phyloP scores from a whole-genome alignment of 164 flowering plant species.

The Umbilicus rupestris region DNA sequence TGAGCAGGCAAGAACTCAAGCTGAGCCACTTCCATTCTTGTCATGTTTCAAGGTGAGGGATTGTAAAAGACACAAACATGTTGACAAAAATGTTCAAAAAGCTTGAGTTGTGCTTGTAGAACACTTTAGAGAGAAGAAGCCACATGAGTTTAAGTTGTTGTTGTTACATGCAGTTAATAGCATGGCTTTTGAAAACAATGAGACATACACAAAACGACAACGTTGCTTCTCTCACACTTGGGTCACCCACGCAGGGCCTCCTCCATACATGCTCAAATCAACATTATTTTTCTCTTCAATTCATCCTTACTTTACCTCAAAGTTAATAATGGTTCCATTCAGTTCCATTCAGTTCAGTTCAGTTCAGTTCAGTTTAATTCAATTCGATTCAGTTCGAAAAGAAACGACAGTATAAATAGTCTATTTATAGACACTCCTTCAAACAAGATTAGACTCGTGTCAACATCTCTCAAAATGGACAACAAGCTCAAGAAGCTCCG shows the following conservation, averaged over 20 bases:
- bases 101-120: neutral
- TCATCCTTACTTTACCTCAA: no score
- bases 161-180: neutral
- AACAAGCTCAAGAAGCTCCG: constrained; percentile 27
- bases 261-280: no score
- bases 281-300: no score
- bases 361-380: no score
- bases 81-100: neutral
- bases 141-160: neutral
- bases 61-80: neutral
- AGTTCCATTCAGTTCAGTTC: no score
- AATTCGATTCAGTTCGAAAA: no score
- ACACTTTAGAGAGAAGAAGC: constrained; percentile 1
- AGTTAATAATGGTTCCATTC: no score
- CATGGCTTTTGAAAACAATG: neutral
- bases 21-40: neutral
- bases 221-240: neutral
- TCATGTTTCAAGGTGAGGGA: neutral
- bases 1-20: no score
- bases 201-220: neutral
- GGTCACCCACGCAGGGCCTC: neutral
- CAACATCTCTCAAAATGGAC: no score
- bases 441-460: no score
- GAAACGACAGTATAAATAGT: no score
- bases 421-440: no score